phyloP scores from a whole-genome alignment of 306 rosid species.

The Pterocarpus santalinus region DNA sequence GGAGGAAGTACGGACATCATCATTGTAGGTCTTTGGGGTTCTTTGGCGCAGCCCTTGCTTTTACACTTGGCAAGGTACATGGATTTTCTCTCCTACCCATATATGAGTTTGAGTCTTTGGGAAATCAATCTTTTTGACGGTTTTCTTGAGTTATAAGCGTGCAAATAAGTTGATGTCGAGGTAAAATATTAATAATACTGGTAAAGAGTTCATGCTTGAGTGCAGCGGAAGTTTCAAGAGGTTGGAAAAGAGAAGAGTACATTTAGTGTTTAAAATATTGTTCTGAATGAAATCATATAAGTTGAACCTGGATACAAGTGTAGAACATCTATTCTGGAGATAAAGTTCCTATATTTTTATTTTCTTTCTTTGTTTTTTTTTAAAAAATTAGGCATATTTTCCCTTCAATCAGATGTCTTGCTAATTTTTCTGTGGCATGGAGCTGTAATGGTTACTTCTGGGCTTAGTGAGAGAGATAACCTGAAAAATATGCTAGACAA shows the following conservation, averaged over 20 bases:
- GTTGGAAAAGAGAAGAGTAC: neutral
- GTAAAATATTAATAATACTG: neutral
- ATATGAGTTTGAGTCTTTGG: too few species aligned
- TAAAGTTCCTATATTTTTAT: too few species aligned
- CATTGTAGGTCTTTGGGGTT: conserved; percentile 90
- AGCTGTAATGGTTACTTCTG: neutral
- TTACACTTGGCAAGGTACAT: conserved; percentile 82
- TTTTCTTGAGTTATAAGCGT: neutral
- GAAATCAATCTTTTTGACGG: neutral
- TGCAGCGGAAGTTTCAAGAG: neutral
- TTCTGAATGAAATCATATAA: too few species aligned
- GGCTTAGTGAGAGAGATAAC: neutral
- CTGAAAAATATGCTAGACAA: too few species aligned
- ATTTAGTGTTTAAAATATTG: neutral
- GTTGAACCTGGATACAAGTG: too few species aligned
- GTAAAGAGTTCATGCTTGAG: neutral
- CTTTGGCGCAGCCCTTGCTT: conserved; percentile 93
- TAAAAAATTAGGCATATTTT: too few species aligned
- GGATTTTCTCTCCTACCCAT: neutral
- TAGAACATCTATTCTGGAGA: too few species aligned
- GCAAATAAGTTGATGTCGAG: neutral
- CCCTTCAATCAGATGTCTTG: neutral
- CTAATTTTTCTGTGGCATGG: conserved; percentile 9
- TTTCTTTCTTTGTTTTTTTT: too few species aligned
- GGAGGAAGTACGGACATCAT: conserved; percentile 55